Evolutionary conservation across 2,329 filamentous ascomycete genomes (phyloP), one percentile per base, ranked within the genome.

Genomic region (Pseudocercospora crystallina): DNA sequence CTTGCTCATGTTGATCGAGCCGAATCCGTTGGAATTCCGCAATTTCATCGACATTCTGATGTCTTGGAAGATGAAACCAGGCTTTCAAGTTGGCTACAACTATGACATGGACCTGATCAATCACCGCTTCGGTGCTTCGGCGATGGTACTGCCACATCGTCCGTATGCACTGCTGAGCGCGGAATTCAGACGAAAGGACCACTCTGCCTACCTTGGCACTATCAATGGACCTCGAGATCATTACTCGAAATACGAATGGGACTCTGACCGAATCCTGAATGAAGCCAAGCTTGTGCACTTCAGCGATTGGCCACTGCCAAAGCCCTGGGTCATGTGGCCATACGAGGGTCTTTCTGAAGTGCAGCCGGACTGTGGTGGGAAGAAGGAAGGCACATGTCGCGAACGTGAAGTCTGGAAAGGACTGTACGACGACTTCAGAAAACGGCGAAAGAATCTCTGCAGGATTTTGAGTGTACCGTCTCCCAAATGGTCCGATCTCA

Each of bases 221-320:
- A 56, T 54, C 37, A 56, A 61, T 36, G 61, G 73, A 1, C 82
- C 7, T 76, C 78, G 57, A 42, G 51, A 50, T 20, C 30, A 57
- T 58, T 69, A 20, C 67, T 73, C 3, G 79, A 82, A 55, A 29
- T 56, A 56, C 13, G 59, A 60, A 61, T 88, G 84, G 83, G 80
- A 87, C 60, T 75, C 83, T 1, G 70, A 81, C 17, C 70, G 66
- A 20, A 74, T 76, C 1, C 73, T 80, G 50, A 74, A 75, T 9
- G 82, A 87, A 61, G 81, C 82, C 8, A 87, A 86, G 58, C 74
- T 85, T 7, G 71, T 88, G 1, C 85, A 88, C 65, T 89, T 88
- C 63, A 85, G 81, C 11, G 85, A 89, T 61, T 86, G 81, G 81
- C 85, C 85, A 1, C 60, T 87, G 9, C 83, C 84, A 1, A 88